A percentile compares a stretch with the other conserved stretches of the same genome.
Conservation (phyloP, 2,329 filamentous ascomycete genomes). For the Fusarium neocosmosporiellum region DNA sequence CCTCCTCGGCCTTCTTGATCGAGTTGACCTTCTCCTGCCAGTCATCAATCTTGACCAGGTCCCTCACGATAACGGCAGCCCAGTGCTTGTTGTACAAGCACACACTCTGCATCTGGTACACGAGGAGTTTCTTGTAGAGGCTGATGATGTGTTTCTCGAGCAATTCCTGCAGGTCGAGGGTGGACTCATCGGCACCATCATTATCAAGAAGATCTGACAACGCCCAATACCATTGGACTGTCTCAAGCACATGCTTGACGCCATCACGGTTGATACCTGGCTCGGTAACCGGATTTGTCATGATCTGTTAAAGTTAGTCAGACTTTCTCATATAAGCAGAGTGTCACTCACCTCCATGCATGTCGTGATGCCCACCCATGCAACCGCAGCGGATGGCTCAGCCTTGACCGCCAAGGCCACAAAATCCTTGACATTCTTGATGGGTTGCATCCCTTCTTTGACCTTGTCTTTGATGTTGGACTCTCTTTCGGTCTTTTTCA, state of each 20-base stretch:
- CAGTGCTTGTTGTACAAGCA: background rate
- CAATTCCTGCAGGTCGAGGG: accelerated
- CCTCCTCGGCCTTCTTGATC: background rate
- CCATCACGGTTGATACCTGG: background rate
- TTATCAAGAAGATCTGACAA: background rate
- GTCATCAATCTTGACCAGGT: background rate
- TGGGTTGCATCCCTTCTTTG: background rate
- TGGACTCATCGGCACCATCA: accelerated
- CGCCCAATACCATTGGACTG: constrained; percentile 14
- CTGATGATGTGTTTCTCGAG: background rate
- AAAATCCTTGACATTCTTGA: background rate
- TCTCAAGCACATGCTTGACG: constrained; percentile 2
- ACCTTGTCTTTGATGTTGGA: background rate
- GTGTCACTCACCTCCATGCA: background rate
- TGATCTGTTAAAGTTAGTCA: background rate
- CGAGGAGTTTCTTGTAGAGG: background rate
- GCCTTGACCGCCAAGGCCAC: background rate
- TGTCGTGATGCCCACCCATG: background rate
- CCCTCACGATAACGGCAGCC: background rate
- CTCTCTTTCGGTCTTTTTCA: background rate
- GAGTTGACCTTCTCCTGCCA: constrained; percentile 2
- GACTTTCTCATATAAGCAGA: background rate
- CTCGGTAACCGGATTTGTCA: background rate
- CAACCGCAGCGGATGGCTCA: constrained; percentile 5
- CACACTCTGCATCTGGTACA: constrained; percentile 8